Evolutionary conservation across 2,329 filamentous ascomycete genomes (phyloP).

Genomic region (Hymenoscyphus albidus): DNA sequence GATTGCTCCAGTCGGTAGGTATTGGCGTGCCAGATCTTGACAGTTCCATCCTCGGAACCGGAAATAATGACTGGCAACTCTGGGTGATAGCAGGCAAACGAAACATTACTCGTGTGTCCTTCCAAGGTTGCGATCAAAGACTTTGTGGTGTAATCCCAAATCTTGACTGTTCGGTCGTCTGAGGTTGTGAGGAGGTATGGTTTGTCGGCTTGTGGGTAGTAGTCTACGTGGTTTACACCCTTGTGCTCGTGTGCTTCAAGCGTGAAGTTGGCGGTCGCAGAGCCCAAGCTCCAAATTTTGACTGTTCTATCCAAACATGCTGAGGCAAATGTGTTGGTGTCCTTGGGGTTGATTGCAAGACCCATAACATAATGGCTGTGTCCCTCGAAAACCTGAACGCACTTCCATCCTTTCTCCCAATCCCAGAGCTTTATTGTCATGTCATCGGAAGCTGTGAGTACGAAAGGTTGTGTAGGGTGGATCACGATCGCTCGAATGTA

Average conservation of each 20-base stretch:
- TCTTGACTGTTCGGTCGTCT: constrained; percentile 93
- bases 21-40: constrained; percentile 98
- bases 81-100: constrained; percentile 96
- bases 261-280: constrained; percentile 91
- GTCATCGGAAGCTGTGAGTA: constrained; percentile 93
- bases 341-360: constrained; percentile 94
- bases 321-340: constrained; percentile 87
- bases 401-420: constrained; percentile 96
- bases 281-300: constrained; percentile 96
- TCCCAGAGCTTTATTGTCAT: constrained; percentile 99
- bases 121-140: constrained; percentile 94
- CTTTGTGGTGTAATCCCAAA: constrained; percentile 99
- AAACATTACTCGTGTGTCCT: constrained; percentile 96
- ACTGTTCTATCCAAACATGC: constrained; percentile 95
- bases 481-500: constrained; percentile 97
- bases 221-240: constrained; percentile 97
- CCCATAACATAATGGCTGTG: constrained; percentile 98
- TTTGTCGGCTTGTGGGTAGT: constrained; percentile 70
- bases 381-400: constrained; percentile 92
- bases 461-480: constrained; percentile 91
- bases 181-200: constrained; percentile 93
- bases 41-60: constrained; percentile 92
- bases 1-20: constrained; percentile 96
- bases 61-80: constrained; percentile 97
- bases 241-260: constrained; percentile 96